Base-by-base conservation (phyloP, 257 asterid species). In the Przewalskia tangutica region DNA sequence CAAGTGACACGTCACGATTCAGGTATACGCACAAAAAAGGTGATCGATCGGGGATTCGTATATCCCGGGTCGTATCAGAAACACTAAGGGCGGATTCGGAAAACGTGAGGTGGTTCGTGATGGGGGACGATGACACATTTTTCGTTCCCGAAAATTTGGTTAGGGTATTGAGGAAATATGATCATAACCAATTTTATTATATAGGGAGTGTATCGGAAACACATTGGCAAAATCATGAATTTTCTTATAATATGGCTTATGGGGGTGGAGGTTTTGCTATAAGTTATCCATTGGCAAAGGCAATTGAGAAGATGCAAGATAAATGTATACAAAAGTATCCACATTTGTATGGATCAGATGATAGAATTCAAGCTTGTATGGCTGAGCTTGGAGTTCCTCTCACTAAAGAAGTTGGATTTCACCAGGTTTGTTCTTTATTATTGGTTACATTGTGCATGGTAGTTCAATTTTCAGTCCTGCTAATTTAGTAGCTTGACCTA, bases 221-320 rank as follows among this genome's bases (percentile, higher is more conserved):
- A 5, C 89, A 87, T 79, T n/a, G 83, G 48, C 92, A 89, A 18
- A 87, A 86, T 56, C 81, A 84, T 6, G 36, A 40, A 9, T 89
- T 89, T 16, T 85, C 90, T 4, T 87, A 82, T 51, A 81, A 81
- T 48, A 89, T 87, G 92, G 92, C 88, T 42, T 89, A 77, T 59
- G 92, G 92, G 0, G 90, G 90, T 1, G 90, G 88, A 0, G 90
- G 90, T 7, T 81, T 89, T 55, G 90, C 88, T n/a, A 70, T 89
- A 17, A 87, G 92, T 16, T 87, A 84, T 51, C 85, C 88, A 18
- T 64, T 89, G 82, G 90, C 89, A 1, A 82, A 44, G 27, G 87
- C 85, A 17, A 77, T 89, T 8, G 88, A 75, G 73, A 84, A 83
- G 3, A 84, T 89, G 18, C 90, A 89, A 82, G 90, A 89, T 73